These are phyloP conservation scores for Fusarium praegraminearum DNA, from an alignment of 2,329 filamentous ascomycete species.

Conservation along the genomic window DNA sequence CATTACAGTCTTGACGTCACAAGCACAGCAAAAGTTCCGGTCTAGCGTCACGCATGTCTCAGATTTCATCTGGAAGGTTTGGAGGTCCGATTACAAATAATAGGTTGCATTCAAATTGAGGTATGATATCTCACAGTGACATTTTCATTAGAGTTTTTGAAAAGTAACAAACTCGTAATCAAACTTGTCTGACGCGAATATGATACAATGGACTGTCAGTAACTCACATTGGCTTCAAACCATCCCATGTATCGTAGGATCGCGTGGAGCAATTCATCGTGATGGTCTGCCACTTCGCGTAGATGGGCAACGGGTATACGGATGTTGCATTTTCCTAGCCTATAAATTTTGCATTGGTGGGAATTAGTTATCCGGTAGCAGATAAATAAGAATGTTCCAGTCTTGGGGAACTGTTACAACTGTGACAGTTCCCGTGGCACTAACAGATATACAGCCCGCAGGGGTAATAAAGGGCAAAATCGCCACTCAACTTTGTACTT, in stretches of 20 bases:
- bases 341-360: not conserved
- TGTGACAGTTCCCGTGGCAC: not conserved
- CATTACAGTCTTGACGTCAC: not conserved
- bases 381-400: too few relatives aligned
- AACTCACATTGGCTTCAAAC: not conserved
- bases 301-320: not conserved
- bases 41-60: not conserved
- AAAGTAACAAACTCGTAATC: not conserved
- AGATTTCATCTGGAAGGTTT: not conserved
- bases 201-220: fast-evolving
- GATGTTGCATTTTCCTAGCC: not conserved
- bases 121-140: not conserved
- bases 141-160: not conserved
- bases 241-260: not conserved
- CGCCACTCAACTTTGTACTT: too few relatives aligned
- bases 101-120: too few relatives aligned
- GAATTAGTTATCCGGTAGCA: not conserved
- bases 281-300: not conserved
- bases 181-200: not conserved
- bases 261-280: not conserved
- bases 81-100: not conserved
- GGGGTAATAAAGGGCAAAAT: too few relatives aligned
- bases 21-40: not conserved
- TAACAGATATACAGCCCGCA: too few relatives aligned
- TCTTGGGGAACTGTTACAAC: not conserved